These are phyloP conservation scores for Chlamydomonas incerta DNA, from an alignment of 139 green algal genomes.

Conservation along the genomic window DNA sequence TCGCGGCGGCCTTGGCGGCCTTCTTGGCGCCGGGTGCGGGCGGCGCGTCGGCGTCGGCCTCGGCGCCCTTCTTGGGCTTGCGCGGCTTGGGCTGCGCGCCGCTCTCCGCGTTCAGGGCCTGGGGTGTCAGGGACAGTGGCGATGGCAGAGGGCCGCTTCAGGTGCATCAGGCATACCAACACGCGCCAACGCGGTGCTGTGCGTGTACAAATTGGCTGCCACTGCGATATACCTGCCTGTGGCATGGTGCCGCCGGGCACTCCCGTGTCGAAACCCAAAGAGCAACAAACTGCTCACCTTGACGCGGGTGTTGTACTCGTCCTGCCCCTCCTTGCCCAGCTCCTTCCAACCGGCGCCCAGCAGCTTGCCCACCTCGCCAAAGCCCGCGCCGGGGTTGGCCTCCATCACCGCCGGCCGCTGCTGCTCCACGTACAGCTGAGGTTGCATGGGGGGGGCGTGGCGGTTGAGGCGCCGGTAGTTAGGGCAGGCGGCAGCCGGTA, in stretches of 20 bases:
- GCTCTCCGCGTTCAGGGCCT: constrained; percentile 21
- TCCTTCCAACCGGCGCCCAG: constrained; percentile 9
- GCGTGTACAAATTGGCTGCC: too few relatives aligned
- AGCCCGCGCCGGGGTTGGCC: constrained; percentile 6
- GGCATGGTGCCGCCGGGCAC: too few relatives aligned
- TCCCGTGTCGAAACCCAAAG: too few relatives aligned
- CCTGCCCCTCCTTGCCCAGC: constrained; percentile 11
- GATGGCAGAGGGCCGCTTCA: too few relatives aligned
- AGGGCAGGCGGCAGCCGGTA: too few relatives aligned
- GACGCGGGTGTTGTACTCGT: background rate
- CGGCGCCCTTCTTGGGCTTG: constrained; percentile 20
- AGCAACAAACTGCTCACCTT: too few relatives aligned
- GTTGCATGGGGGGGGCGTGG: too few relatives aligned
- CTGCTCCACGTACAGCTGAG: constrained; percentile 21
- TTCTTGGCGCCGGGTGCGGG: background rate
- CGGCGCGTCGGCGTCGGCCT: background rate
- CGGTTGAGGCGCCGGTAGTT: too few relatives aligned
- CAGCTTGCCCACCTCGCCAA: constrained; percentile 30
- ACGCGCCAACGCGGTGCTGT: too few relatives aligned
- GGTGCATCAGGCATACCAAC: too few relatives aligned
- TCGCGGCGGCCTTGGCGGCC: background rate
- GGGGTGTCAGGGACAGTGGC: background rate
- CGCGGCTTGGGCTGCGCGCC: constrained; percentile 37
- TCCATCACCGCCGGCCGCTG: constrained; percentile 2
- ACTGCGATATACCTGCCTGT: too few relatives aligned